Base-by-base conservation (phyloP, 2,329 filamentous ascomycete genomes). In the Verticillium nonalfalfae region DNA sequence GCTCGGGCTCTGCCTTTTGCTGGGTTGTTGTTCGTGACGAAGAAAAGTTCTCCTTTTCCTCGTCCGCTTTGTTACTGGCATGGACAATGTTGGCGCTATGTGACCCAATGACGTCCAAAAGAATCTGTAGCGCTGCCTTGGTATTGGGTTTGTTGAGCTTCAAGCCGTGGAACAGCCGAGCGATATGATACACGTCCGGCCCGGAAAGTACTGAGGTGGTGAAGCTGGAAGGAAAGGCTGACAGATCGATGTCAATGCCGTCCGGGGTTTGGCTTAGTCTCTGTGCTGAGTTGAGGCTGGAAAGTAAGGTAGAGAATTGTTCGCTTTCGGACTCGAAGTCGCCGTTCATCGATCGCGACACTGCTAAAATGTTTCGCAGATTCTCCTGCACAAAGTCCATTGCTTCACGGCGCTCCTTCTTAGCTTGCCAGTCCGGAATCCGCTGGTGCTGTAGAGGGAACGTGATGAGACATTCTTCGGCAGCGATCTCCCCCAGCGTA, bases 361-460 rank as follows among this genome's bases (percentile, higher is more conserved):
- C 81, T 57, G 74, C 72, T 61, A 75, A 75, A 61, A 82, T 74
- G 58, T 83, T 83, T 61, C 67, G 66, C 21, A 81, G 63, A 62
- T 83, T 83, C 58, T 81, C 79, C 14, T 70, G 63, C 31, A 78
- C 71, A n/a, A 74, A 73, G 63, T 81, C 79, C 40, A 63, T 59
- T n/a, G 62, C 59, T 52, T 70, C 68, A 61, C 68, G 68, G 33
- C 63, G 59, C 36, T 65, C 62, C 26, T 63, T 62, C 33, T 58
- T 59, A 13, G 56, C 58, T 14, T 59, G 31, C 33, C 40, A 45
- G 1, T 61, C 57, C 11, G 35, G 59, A 10, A 62, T 62, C 15
- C 58, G 59, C 31, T 62, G 60, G n/a, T 59, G 59, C 31, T 65
- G 61, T 67, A 72, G 26, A 69, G 72, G 59, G 69, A 66, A 62